A percentile compares a stretch with the other conserved stretches of the same genome.
Evolutionary conservation across 306 rosid genomes (phyloP).

Genomic region (Coriaria nepalensis): DNA sequence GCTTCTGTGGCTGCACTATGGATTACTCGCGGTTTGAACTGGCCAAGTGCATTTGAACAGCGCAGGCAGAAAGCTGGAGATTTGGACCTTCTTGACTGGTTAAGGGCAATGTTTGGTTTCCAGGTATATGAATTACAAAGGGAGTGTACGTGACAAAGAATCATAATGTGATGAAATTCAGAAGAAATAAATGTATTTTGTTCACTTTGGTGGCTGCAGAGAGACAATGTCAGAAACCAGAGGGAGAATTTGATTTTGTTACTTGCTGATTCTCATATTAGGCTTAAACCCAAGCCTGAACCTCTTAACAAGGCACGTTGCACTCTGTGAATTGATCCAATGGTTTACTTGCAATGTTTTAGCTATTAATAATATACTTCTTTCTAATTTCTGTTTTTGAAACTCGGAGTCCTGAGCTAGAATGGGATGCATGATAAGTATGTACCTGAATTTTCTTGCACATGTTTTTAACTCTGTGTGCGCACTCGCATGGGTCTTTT

Average conservation of each 20-base stretch:
- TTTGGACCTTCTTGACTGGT: conserved; percentile 89
- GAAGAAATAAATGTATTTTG: conserved; percentile 12
- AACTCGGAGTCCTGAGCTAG: no score
- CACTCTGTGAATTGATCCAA: conserved; percentile 6
- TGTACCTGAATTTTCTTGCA: no score
- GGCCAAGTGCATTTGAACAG: conserved; percentile 74
- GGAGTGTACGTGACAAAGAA: conserved; percentile 3
- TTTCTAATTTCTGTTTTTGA: no score
- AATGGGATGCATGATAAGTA: no score
- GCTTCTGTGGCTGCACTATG: conserved; percentile 74
- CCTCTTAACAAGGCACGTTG: conserved; percentile 74
- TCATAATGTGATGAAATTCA: conserved; percentile 1
- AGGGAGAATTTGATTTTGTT: conserved; percentile 88
- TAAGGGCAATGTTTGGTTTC: conserved; percentile 89
- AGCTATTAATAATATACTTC: no score
- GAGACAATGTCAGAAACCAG: conserved; percentile 92
- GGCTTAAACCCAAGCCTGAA: conserved; percentile 89
- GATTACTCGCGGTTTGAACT: conserved; percentile 76
- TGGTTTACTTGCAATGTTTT: no score
- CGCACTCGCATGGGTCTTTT: no score
- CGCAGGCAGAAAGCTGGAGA: conserved; percentile 73
- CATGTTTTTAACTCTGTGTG: no score
- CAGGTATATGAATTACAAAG: conserved; percentile 40
- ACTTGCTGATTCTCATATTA: conserved; percentile 73
- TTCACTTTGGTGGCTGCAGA: conserved; percentile 39